A percentile compares a stretch with the other conserved stretches of the same genome.
phyloP scores from a whole-genome alignment of 257 asterid genomes.

The Solanum peruvianum region DNA sequence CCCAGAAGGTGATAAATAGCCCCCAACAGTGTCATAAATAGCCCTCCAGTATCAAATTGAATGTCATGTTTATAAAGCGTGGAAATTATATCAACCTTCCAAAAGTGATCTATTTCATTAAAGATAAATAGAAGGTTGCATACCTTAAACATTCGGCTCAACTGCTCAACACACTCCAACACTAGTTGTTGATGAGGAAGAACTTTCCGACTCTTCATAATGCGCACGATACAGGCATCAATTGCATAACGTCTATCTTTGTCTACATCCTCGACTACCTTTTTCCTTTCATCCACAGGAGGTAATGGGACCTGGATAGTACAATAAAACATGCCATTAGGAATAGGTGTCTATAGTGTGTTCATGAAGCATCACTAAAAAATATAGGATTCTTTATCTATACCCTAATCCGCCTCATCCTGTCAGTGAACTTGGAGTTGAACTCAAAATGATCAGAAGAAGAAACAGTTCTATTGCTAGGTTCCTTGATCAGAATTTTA shows the following conservation, averaged over 20 bases:
- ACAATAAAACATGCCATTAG: neutral
- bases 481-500: slow-evolving; percentile 40
- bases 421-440: slow-evolving; percentile 41
- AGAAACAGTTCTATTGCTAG: slow-evolving; percentile 26
- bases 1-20: neutral
- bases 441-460: slow-evolving; percentile 28
- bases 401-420: slow-evolving; percentile 50
- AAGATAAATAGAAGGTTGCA: neutral
- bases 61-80: neutral
- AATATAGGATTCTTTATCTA: neutral
- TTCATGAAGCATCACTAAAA: neutral
- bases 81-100: neutral
- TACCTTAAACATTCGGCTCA: slow-evolving; percentile 43
- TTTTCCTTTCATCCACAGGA: slow-evolving; percentile 43
- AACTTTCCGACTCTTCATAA: slow-evolving; percentile 49
- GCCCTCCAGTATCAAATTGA: neutral
- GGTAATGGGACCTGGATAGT: slow-evolving; percentile 35
- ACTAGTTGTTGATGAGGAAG: slow-evolving; percentile 38
- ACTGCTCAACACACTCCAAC: slow-evolving; percentile 39
- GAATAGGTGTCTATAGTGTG: neutral
- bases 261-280: slow-evolving; percentile 39
- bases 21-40: neutral
- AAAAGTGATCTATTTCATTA: neutral
- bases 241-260: slow-evolving; percentile 36
- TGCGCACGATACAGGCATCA: slow-evolving; percentile 46